A percentile compares a stretch with the other conserved stretches of the same genome.
Evolutionary conservation across 768 basidiomycete species (phyloP).

Genomic region (Auricularia cornea): DNA sequence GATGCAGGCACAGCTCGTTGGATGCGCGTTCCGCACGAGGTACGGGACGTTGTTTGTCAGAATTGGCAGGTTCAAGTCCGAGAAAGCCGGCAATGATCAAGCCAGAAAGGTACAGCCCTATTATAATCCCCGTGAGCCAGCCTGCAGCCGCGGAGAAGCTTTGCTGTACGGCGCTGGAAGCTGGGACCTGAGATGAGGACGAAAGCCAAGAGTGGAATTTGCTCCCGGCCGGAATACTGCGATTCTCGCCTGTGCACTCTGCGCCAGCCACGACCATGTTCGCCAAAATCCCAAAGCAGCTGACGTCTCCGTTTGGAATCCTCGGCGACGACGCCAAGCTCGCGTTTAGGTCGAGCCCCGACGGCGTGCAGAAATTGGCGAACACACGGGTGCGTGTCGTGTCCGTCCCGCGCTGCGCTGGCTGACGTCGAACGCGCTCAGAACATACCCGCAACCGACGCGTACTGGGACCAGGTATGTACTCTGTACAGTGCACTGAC

Average conservation of each 20-base stretch:
- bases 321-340: conserved; percentile 85
- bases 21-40: no score
- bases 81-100: neutral
- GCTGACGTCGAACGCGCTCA: conserved; percentile 19
- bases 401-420: conserved; percentile 2
- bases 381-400: conserved; percentile 54
- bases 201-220: neutral
- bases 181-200: no score
- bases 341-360: conserved; percentile 74
- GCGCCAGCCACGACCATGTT: conserved; percentile 6
- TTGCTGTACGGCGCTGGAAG: no score
- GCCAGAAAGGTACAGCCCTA: no score
- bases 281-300: conserved; percentile 56
- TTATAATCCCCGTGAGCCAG: no score
- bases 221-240: neutral
- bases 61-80: neutral
- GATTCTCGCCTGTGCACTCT: neutral
- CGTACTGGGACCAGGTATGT: conserved; percentile 78
- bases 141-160: no score
- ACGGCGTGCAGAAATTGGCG: conserved; percentile 69
- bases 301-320: conserved; percentile 68
- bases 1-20: no score
- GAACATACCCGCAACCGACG: conserved; percentile 68
- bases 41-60: no score
- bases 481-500: neutral